These are phyloP conservation scores for Colletotrichum brevisporum DNA, from an alignment of 2,329 filamentous ascomycete genomes.

Conservation along the genomic window DNA sequence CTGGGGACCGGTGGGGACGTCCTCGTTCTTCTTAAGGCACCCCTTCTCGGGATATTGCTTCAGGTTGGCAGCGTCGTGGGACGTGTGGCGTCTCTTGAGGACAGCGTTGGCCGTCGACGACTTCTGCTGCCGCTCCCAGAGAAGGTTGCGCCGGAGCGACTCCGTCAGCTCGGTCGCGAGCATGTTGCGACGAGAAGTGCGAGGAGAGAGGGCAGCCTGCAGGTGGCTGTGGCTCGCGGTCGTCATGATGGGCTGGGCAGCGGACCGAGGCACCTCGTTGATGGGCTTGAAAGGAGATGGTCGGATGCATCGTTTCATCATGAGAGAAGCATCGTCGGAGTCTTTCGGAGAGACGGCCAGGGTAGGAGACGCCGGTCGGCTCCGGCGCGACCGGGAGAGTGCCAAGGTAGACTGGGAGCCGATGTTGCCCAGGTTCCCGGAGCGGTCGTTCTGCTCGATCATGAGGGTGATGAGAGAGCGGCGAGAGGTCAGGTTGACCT, in stretches of 20 bases:
- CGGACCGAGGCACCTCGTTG: constrained; percentile 75
- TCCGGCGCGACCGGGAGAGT: constrained; percentile 73
- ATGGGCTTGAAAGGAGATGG: constrained; percentile 66
- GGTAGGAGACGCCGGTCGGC: constrained; percentile 55
- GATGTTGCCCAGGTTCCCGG: constrained; percentile 76
- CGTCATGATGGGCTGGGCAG: constrained; percentile 83
- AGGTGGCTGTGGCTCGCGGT: constrained; percentile 72
- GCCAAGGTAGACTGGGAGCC: constrained; percentile 78
- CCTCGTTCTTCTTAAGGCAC: constrained; percentile 72
- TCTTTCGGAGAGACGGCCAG: constrained; percentile 68
- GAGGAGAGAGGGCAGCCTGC: constrained; percentile 86
- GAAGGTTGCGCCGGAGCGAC: constrained; percentile 88
- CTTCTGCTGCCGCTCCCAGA: constrained; percentile 97
- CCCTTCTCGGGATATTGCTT: constrained; percentile 82
- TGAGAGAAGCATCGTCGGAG: constrained; percentile 73
- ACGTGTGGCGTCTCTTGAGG: constrained; percentile 90
- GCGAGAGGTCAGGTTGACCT: constrained; percentile 85
- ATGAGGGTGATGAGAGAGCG: constrained; percentile 91
- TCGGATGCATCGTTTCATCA: constrained; percentile 73
- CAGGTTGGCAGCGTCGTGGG: constrained; percentile 90
- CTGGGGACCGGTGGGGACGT: constrained; percentile 80
- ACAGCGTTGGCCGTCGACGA: constrained; percentile 90
- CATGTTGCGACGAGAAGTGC: constrained; percentile 96
- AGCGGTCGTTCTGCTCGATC: constrained; percentile 83
- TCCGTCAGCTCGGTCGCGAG: constrained; percentile 94